phyloP scores from a whole-genome alignment of 208 protist species.

The Leishmania turanica region DNA sequence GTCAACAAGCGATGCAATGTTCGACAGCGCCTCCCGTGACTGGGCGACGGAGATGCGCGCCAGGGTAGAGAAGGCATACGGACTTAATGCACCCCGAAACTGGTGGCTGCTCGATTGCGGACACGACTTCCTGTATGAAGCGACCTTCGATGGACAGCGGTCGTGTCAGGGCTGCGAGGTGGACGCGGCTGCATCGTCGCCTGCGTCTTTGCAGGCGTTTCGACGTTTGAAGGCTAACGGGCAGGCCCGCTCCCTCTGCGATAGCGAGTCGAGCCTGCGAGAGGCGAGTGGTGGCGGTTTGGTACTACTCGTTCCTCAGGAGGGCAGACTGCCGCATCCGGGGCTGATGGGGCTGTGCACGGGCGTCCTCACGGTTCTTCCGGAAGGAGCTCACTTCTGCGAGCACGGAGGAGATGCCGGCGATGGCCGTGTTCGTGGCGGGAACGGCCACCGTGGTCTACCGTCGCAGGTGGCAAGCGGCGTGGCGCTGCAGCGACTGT shows the following conservation, averaged over 20 bases:
- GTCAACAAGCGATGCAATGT: background rate
- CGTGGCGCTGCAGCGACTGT: constrained; percentile 86
- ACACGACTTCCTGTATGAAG: constrained; percentile 55
- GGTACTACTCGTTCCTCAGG: constrained; percentile 79
- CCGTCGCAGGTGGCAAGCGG: constrained; percentile 78
- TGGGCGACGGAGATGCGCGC: constrained; percentile 25
- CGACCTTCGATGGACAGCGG: background rate
- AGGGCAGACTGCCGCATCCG: constrained; percentile 75
- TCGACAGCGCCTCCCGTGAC: background rate
- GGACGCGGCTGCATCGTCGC: background rate
- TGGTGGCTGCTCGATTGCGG: constrained; percentile 84
- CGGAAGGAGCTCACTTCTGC: constrained; percentile 12
- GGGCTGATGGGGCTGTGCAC: constrained; percentile 64
- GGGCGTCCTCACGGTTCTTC: constrained; percentile 53
- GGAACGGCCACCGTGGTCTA: constrained; percentile 42
- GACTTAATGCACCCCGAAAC: constrained; percentile 7
- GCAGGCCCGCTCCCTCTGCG: constrained; percentile 42
- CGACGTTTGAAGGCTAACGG: constrained; percentile 10
- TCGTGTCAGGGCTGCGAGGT: background rate
- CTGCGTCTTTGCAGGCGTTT: constrained; percentile 44
- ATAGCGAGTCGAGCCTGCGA: constrained; percentile 44
- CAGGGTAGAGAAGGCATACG: constrained; percentile 23
- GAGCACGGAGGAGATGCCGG: background rate
- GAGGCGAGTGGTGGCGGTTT: constrained; percentile 24
- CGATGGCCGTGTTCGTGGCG: background rate